phyloP scores from a whole-genome alignment of 129 eudicot genomes.

The Tagetes patula region DNA sequence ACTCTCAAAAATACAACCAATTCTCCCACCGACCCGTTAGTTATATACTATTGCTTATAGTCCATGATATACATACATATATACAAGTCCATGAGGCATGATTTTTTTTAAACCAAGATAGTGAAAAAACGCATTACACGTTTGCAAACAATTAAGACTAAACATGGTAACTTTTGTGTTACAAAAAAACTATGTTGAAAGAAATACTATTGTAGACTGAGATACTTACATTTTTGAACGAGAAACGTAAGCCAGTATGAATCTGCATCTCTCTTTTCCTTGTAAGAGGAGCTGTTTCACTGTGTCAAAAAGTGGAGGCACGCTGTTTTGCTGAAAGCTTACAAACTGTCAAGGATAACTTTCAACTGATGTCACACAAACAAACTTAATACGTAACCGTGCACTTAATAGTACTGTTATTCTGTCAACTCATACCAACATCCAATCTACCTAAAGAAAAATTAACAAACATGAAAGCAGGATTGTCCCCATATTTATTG shows the following conservation, averaged over 20 bases:
- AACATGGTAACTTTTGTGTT: neutral
- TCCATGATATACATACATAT: no score
- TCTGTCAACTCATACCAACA: neutral
- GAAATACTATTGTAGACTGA: neutral
- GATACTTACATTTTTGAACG: constrained; percentile 77
- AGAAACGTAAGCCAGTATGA: constrained; percentile 78
- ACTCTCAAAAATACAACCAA: neutral
- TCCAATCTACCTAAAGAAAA: neutral
- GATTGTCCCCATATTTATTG: neutral
- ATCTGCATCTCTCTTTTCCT: constrained; percentile 55
- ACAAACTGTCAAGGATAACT: constrained; percentile 47
- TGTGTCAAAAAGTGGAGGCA: constrained; percentile 77
- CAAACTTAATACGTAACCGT: neutral
- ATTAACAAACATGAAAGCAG: neutral
- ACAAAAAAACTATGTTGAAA: neutral
- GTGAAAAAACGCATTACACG: no score
- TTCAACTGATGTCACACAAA: neutral
- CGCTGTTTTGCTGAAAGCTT: constrained; percentile 90
- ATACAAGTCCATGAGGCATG: no score
- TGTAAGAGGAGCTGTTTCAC: constrained; percentile 70
- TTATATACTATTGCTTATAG: no score
- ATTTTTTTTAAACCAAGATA: no score
- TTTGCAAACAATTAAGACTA: no score
- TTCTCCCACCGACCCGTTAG: no score
- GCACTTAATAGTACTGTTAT: neutral